Conservation (phyloP, 495 filamentous ascomycete genomes). For the Stereocaulon alpinum region DNA sequence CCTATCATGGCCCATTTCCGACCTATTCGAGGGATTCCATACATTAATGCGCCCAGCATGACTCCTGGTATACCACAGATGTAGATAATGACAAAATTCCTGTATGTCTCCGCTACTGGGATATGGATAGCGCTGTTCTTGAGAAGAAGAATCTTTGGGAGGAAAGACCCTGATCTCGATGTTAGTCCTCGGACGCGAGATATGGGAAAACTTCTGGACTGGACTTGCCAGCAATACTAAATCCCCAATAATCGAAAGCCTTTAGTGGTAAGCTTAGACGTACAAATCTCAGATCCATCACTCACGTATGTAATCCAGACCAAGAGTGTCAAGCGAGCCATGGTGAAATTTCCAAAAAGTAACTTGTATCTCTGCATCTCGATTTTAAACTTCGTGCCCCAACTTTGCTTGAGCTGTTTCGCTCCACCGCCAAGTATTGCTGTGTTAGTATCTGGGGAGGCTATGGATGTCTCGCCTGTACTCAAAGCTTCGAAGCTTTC, state of each 20-base stretch:
- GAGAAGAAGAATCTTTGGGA: conserved; percentile 31
- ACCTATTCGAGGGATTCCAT: conserved; percentile 31
- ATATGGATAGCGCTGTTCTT: conserved; percentile 31
- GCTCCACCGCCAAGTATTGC: conserved; percentile 24
- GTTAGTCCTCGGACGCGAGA: not conserved
- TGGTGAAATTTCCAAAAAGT: conserved; percentile 27
- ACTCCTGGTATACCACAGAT: conserved; percentile 36
- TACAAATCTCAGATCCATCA: not conserved
- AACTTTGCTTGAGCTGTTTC: conserved; percentile 21
- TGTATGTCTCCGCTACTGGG: conserved; percentile 30
- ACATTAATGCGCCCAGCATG: conserved; percentile 31
- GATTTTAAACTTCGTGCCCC: conserved; percentile 24
- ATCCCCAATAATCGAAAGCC: conserved; percentile 33
- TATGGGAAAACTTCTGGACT: not conserved
- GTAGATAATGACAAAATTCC: conserved; percentile 37
- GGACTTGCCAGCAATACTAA: conserved; percentile 32
- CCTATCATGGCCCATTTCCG: conserved; percentile 38
- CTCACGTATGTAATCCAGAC: conserved; percentile 33
- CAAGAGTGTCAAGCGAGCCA: conserved; percentile 33
- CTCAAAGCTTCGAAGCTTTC: conserved; percentile 28
- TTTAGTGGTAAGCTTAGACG: not conserved
- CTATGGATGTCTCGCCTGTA: conserved; percentile 15
- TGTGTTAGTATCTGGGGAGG: conserved; percentile 12
- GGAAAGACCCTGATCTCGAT: conserved; percentile 27
- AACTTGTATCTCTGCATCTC: conserved; percentile 31